Percentiles rank a stretch among this genome's conserved stretches.
These are phyloP conservation scores for Rhizomucor miehei DNA, from an alignment of 371 early-diverging fungal species.

Conservation along the genomic window DNA sequence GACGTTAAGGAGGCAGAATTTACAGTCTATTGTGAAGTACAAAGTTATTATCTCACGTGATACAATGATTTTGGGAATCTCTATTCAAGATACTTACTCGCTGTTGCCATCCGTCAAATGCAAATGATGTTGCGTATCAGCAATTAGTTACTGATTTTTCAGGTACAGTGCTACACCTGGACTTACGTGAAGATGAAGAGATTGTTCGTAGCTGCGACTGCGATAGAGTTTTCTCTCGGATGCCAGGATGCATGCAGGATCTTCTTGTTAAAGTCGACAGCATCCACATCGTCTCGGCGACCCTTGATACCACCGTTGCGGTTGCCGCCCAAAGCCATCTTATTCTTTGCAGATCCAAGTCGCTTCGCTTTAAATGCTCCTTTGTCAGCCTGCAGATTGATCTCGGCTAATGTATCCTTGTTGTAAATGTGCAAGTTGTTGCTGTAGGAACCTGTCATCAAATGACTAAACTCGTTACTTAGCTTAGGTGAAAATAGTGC, in stretches of 20 bases:
- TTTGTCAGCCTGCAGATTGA: conserved; percentile 94
- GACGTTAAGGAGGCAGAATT: too few relatives aligned
- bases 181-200: conserved; percentile 87
- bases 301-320: conserved; percentile 20
- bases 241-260: conserved; percentile 97
- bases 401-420: conserved; percentile 65
- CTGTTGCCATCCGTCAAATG: too few relatives aligned
- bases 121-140: too few relatives aligned
- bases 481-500: background rate
- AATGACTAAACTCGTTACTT: conserved; percentile 31
- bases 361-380: conserved; percentile 92
- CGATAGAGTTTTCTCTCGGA: conserved; percentile 91
- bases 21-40: too few relatives aligned
- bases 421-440: conserved; percentile 94
- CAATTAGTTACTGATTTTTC: too few relatives aligned
- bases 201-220: conserved; percentile 96
- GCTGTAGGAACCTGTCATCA: conserved; percentile 95
- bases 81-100: too few relatives aligned
- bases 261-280: conserved; percentile 89
- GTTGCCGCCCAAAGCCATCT: conserved; percentile 24
- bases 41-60: too few relatives aligned
- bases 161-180: background rate
- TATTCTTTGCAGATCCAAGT: conserved; percentile 58
- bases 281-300: conserved; percentile 81
- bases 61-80: too few relatives aligned